phyloP scores from a whole-genome alignment of 768 basidiomycete genomes.

The Mycena leptocephala region DNA sequence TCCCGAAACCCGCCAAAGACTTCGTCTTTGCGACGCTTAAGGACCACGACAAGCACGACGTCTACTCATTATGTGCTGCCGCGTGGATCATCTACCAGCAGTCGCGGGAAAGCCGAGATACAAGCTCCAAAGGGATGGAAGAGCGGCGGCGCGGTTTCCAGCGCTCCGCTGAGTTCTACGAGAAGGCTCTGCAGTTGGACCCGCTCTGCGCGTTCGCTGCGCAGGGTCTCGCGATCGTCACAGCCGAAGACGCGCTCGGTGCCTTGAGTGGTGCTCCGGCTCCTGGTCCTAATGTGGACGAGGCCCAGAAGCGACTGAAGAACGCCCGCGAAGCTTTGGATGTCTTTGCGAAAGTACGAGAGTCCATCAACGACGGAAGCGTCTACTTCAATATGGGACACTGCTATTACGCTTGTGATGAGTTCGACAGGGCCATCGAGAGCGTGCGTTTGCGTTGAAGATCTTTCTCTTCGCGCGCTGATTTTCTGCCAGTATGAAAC shows the following conservation, averaged over 20 bases:
- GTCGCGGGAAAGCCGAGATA: slow-evolving; percentile 87
- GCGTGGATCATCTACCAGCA: slow-evolving; percentile 91
- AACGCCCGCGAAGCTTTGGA: slow-evolving; percentile 92
- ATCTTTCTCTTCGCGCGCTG: neutral
- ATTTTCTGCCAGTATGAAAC: slow-evolving; percentile 84
- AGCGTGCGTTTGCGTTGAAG: slow-evolving; percentile 70
- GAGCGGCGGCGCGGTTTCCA: slow-evolving; percentile 87
- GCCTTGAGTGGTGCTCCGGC: slow-evolving; percentile 70
- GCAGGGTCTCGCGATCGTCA: slow-evolving; percentile 94
- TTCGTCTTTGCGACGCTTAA: slow-evolving; percentile 94
- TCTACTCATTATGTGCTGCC: slow-evolving; percentile 92
- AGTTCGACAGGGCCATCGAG: slow-evolving; percentile 97
- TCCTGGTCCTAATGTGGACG: slow-evolving; percentile 68
- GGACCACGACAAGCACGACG: slow-evolving; percentile 88
- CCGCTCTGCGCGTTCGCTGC: slow-evolving; percentile 93
- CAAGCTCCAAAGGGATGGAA: slow-evolving; percentile 67
- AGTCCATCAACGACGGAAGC: slow-evolving; percentile 85
- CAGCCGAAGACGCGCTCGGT: slow-evolving; percentile 93
- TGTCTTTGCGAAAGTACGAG: slow-evolving; percentile 92
- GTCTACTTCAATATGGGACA: slow-evolving; percentile 98
- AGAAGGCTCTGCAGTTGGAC: slow-evolving; percentile 90
- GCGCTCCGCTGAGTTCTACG: slow-evolving; percentile 91
- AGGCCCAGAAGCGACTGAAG: slow-evolving; percentile 74
- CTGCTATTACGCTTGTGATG: slow-evolving; percentile 93
- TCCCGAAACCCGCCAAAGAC: slow-evolving; percentile 82